Evolutionary conservation across 306 rosid species (phyloP).

Genomic region (Gynostemma pentaphyllum): DNA sequence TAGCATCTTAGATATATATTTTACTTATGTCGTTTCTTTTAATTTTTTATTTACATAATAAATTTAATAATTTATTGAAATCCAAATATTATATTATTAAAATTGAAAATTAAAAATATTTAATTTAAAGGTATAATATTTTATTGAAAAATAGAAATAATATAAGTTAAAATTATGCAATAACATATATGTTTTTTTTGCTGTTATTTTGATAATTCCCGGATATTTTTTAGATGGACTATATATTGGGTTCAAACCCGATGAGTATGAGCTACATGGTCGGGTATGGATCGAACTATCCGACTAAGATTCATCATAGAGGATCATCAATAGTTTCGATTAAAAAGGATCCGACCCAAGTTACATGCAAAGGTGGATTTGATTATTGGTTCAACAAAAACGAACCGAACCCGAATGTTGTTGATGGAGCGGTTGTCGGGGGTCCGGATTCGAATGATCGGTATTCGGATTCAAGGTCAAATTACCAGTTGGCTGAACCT

Average conservation of each 20-base stretch:
- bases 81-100: too few relatives aligned
- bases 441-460: slow-evolving; percentile 29
- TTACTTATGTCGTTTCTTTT: too few relatives aligned
- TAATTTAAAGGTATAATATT: too few relatives aligned
- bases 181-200: too few relatives aligned
- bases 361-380: slow-evolving; percentile 38
- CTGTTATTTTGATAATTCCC: neutral
- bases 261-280: slow-evolving; percentile 50
- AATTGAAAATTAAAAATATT: too few relatives aligned
- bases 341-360: slow-evolving; percentile 12
- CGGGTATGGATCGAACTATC: slow-evolving; percentile 41
- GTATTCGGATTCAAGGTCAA: slow-evolving; percentile 22
- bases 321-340: slow-evolving; percentile 53
- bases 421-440: slow-evolving; percentile 41
- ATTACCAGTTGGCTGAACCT: slow-evolving; percentile 37
- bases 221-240: slow-evolving; percentile 30
- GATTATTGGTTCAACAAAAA: slow-evolving; percentile 22
- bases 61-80: too few relatives aligned
- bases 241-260: slow-evolving; percentile 52
- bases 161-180: too few relatives aligned
- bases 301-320: slow-evolving; percentile 45
- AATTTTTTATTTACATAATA: too few relatives aligned
- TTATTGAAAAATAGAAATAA: too few relatives aligned
- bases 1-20: too few relatives aligned
- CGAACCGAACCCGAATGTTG: slow-evolving; percentile 40